These are phyloP conservation scores for Chalciporus sphaerocephalus DNA, from an alignment of 768 basidiomycete genomes.

Conservation along the genomic window DNA sequence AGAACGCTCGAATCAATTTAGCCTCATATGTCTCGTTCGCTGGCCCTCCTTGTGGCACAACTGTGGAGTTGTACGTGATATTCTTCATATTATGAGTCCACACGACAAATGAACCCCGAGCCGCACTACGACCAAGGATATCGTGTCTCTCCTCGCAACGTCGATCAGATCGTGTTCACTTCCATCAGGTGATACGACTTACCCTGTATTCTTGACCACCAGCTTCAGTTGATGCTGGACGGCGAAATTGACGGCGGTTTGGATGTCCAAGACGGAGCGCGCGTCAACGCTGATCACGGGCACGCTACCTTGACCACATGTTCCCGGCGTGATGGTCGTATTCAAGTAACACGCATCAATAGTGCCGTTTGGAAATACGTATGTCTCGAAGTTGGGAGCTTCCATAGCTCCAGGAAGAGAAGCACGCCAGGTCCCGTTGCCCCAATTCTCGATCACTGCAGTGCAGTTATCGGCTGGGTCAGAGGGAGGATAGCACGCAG, in stretches of 20 bases:
- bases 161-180: not conserved
- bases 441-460: slow-evolving; percentile 24
- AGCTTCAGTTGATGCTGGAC: slow-evolving; percentile 13
- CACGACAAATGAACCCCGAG: slow-evolving; percentile 34
- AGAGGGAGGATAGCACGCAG: slow-evolving; percentile 38
- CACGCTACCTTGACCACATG: slow-evolving; percentile 22
- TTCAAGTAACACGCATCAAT: slow-evolving; percentile 37
- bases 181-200: not conserved
- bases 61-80: slow-evolving; percentile 30
- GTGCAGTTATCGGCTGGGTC: slow-evolving; percentile 38
- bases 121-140: slow-evolving; percentile 37
- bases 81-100: slow-evolving; percentile 42
- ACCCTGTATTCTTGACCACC: slow-evolving; percentile 25
- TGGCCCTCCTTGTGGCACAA: slow-evolving; percentile 32
- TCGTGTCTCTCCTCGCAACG: slow-evolving; percentile 32
- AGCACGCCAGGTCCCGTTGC: slow-evolving; percentile 39
- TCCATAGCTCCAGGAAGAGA: slow-evolving; percentile 40
- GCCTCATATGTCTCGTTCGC: slow-evolving; percentile 6
- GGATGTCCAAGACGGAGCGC: slow-evolving; percentile 17
- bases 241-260: slow-evolving; percentile 21
- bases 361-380: slow-evolving; percentile 40
- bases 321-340: slow-evolving; percentile 21
- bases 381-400: slow-evolving; percentile 31
- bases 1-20: not conserved
- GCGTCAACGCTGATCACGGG: slow-evolving; percentile 21